Conservation (phyloP, 1,139 yeast genomes). For the Blastobotrys proliferans region DNA sequence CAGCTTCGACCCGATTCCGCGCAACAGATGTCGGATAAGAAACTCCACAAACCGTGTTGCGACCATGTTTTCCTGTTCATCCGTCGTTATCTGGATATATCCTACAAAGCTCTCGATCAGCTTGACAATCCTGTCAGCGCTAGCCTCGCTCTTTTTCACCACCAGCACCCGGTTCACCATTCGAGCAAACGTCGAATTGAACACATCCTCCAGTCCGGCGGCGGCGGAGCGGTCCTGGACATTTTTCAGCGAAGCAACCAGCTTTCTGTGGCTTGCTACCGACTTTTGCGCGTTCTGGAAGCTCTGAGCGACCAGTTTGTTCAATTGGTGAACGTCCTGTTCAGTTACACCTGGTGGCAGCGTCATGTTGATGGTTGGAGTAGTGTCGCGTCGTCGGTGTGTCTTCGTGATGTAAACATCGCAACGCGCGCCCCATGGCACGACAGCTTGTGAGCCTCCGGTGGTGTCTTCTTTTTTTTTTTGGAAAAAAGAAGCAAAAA, state of each 20-base stretch:
- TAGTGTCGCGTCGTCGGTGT: slow-evolving; percentile 3
- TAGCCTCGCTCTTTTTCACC: slow-evolving; percentile 62
- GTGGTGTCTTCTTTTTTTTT: no score
- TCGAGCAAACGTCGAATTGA: slow-evolving; percentile 55
- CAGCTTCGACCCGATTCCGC: slow-evolving; percentile 76
- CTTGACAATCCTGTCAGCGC: slow-evolving; percentile 76
- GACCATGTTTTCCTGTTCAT: slow-evolving; percentile 42
- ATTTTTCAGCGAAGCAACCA: slow-evolving; percentile 58
- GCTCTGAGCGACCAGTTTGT: slow-evolving; percentile 48
- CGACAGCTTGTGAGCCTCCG: no score
- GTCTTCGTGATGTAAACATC: no score
- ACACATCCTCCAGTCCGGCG: slow-evolving; percentile 52
- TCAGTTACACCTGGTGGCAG: slow-evolving; percentile 12
- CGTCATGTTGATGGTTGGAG: not conserved
- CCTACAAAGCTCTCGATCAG: slow-evolving; percentile 65
- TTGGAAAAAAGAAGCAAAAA: no score
- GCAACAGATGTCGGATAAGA: slow-evolving; percentile 60
- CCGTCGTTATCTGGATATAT: slow-evolving; percentile 38
- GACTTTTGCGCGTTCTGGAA: slow-evolving; percentile 80
- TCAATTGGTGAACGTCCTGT: slow-evolving; percentile 23
- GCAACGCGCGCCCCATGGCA: no score
- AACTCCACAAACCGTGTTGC: slow-evolving; percentile 50
- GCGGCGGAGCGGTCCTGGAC: slow-evolving; percentile 55
- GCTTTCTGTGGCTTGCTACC: slow-evolving; percentile 72
- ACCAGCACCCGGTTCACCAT: slow-evolving; percentile 63